Conservation (phyloP, 495 filamentous ascomycete genomes). For the Tuber umbilicatum region DNA sequence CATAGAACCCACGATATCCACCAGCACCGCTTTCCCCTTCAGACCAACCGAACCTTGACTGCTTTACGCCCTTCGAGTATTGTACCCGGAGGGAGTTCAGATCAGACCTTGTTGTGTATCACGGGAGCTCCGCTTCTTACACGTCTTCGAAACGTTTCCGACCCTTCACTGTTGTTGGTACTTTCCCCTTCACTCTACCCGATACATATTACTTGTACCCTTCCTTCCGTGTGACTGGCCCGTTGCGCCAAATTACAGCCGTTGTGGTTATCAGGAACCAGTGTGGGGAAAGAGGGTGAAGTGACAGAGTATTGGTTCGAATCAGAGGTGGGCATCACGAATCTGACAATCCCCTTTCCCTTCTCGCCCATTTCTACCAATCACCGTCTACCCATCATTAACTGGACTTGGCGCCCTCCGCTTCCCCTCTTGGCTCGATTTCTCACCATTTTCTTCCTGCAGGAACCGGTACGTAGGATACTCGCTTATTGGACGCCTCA, state of each 20-base stretch:
- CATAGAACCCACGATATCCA: constrained; percentile 10
- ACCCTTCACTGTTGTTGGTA: constrained; percentile 8
- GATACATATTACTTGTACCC: constrained; percentile 1
- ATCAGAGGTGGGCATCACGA: not conserved
- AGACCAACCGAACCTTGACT: constrained; percentile 15
- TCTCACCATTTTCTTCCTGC: not conserved
- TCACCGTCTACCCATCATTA: not conserved
- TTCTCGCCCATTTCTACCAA: not conserved
- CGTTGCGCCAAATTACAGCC: not conserved
- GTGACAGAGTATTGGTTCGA: not conserved
- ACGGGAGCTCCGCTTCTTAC: constrained; percentile 9
- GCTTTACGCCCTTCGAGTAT: constrained; percentile 10
- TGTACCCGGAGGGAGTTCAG: not conserved
- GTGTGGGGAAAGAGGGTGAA: not conserved
- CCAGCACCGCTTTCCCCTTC: constrained; percentile 28
- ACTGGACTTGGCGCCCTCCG: not conserved
- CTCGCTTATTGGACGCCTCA: not conserved
- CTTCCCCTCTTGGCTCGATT: not conserved
- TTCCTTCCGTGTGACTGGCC: not conserved
- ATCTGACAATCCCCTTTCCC: not conserved
- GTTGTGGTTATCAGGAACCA: not conserved
- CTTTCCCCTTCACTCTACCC: constrained; percentile 6
- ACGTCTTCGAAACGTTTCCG: constrained; percentile 30
- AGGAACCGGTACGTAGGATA: not conserved
- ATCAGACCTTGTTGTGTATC: constrained; percentile 23